Conservation (phyloP, 805 yeast species). For the Ogataea methanolica region DNA sequence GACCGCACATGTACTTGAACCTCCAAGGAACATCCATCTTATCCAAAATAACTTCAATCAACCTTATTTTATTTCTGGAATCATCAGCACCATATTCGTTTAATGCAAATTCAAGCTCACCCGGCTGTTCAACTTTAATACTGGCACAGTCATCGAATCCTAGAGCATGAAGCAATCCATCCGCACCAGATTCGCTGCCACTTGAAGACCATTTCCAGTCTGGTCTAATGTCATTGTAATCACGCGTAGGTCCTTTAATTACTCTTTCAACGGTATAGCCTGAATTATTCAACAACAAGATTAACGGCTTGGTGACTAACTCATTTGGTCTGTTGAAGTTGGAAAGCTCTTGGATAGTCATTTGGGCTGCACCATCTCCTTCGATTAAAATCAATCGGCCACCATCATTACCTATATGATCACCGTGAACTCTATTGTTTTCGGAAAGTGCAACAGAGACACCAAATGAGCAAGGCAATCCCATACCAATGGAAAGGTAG, state of each 20-base stretch:
- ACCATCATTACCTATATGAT: neutral
- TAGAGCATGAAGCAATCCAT: conserved; percentile 57
- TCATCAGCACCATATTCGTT: conserved; percentile 27
- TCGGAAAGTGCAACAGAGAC: conserved; percentile 70
- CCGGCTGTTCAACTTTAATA: conserved; percentile 37
- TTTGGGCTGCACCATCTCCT: conserved; percentile 94
- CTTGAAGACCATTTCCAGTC: conserved; percentile 68
- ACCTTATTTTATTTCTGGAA: conserved; percentile 5
- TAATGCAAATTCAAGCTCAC: conserved; percentile 28
- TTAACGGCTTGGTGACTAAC: conserved; percentile 62
- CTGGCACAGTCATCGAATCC: conserved; percentile 39
- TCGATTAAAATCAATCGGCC: conserved; percentile 63
- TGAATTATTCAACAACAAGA: conserved; percentile 73
- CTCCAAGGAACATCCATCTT: conserved; percentile 63
- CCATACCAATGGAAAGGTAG: conserved; percentile 84
- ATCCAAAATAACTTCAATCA: conserved; percentile 58
- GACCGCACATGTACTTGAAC: conserved; percentile 37
- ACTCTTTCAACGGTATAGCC: conserved; percentile 91
- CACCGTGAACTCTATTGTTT: conserved; percentile 20
- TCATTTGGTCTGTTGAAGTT: conserved; percentile 27
- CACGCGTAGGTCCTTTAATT: conserved; percentile 70
- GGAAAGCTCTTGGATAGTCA: conserved; percentile 77
- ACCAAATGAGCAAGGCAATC: conserved; percentile 83
- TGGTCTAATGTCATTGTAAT: conserved; percentile 78
- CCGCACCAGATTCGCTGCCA: conserved; percentile 5